Base-by-base conservation (phyloP, 805 yeast genomes). In the Metschnikowia matae region DNA sequence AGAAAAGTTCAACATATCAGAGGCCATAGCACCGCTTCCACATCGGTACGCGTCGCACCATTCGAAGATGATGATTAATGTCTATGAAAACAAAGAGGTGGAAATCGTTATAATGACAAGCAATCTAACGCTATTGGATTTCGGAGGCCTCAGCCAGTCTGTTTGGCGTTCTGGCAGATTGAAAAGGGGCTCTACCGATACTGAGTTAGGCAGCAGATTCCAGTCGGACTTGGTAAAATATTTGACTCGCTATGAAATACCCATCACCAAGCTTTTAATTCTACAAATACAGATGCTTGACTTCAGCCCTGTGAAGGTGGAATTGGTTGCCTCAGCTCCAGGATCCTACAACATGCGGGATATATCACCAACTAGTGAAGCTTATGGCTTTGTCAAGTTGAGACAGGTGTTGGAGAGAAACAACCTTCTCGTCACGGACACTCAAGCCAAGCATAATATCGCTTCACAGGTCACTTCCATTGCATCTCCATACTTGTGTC, bases 51-150 rank as follows among this genome's bases (percentile, higher is more conserved):
- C 67, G n/a, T 65, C 67, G 3, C 90, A 85, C 62, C 92, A 85
- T 62, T 75, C 88, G 1, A 85, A 85, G 60, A 67, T 85, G 77
- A 81, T 85, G 73, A 66, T 85, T 13, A 84, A 84, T 58, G 67
- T 77, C 50, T 82, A 71, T 57, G 61, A 61, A 2, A 79, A 79
- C 53, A 68, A 67, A 15, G 64, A 75, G 0, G 63, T 75, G 32
- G 82, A 79, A 58, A 62, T 85, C 0, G 80, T 79, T 20, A 67
- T 85, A 21, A 79, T 84, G 62, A 80, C 89, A 1, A 75, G 79
- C 62, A 85, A 85, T 62, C 61, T 84, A 48, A 81, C 84, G 0
- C 62, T 63, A 34, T 60, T 75, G 0, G 91, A 85, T 62, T 75
- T 81, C 46, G 67, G 68, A 4, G 73, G 75, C 1, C 80, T 85